Conservation (phyloP, 2,329 filamentous ascomycete species). For the Colletotrichum graminicola region DNA sequence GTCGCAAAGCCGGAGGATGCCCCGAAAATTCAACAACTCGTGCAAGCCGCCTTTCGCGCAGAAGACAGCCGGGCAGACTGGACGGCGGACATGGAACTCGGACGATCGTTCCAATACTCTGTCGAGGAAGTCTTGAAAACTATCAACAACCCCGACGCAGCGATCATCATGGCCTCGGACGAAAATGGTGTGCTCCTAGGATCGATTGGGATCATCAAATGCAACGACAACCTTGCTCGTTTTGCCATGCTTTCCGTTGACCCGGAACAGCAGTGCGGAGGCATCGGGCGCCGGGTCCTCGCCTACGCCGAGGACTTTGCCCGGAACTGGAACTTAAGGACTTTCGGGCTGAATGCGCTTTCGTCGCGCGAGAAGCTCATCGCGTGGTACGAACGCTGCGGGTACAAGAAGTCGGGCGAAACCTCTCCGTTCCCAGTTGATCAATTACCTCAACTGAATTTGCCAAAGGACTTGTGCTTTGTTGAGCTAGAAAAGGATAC, state of each 20-base stretch:
- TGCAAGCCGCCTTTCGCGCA: slow-evolving; percentile 56
- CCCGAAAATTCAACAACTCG: slow-evolving; percentile 50
- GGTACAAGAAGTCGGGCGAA: slow-evolving; percentile 52
- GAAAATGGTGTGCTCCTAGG: slow-evolving; percentile 45
- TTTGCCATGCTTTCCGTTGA: slow-evolving; percentile 54
- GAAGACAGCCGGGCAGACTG: slow-evolving; percentile 53
- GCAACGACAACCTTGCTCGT: slow-evolving; percentile 46
- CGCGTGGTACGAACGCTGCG: slow-evolving; percentile 52
- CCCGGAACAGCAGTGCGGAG: slow-evolving; percentile 47
- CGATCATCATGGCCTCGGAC: slow-evolving; percentile 49
- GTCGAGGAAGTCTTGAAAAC: slow-evolving; percentile 44
- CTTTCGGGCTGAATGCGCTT: slow-evolving; percentile 51
- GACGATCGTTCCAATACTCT: slow-evolving; percentile 44
- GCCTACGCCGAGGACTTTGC: slow-evolving; percentile 50
- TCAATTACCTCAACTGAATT: slow-evolving; percentile 19
- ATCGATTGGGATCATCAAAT: slow-evolving; percentile 46
- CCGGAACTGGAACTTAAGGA: slow-evolving; percentile 47
- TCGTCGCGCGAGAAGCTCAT: slow-evolving; percentile 50
- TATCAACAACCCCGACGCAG: slow-evolving; percentile 48
- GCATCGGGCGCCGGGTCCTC: slow-evolving; percentile 52
- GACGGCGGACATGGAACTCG: slow-evolving; percentile 51
- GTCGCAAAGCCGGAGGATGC: slow-evolving; percentile 54
- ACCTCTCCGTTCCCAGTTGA: slow-evolving; percentile 50
- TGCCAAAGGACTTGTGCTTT: slow-evolving; percentile 52
- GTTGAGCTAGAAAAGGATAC: slow-evolving; percentile 52